Base-by-base conservation (phyloP, 306 rosid genomes). In the Glycyrrhiza uralensis region DNA sequence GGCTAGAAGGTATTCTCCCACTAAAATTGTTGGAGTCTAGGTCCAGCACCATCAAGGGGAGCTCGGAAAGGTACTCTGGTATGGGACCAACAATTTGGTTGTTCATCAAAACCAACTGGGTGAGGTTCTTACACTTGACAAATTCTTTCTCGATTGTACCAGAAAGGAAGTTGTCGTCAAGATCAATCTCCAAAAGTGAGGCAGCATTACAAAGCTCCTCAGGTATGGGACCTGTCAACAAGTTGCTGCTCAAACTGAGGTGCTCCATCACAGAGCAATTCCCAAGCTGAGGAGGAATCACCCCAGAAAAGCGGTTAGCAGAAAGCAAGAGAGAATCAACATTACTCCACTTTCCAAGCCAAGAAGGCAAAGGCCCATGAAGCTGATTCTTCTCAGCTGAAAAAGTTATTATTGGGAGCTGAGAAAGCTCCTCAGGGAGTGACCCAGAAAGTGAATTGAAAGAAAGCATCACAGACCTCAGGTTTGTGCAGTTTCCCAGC, bases 21-120 rank as follows among this genome's bases (percentile, higher is more conserved):
- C 89, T 95, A 14, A 95, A 91, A 59, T 95, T 95, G 66, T 95
- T 95, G 5, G 90, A 82, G 74, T 95, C 99, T 1, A 95, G 85
- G 76, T 89, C 86, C 45, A 95, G 75, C 75, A 84, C 84, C 90
- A 95, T 76, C 75, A 95, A 76, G 0, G 97, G 95, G 81, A 91
- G 92, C 83, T 85, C 86, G 2, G 93, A 85, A 33, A 95, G 83
- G 86, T 91, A 95, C 7, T 62, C 80, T 1, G 99, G 97, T 20
- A 95, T 82, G 15, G 79, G n/a, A 75, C 99, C 99, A 65, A 68
- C 79, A 58, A 95, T 60, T 76, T 72, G 91, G 68, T 95, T 95
- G 39, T 85, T 77, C 66, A 82, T 82, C 87, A 95, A 80, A 44
- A 72, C 85, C 78, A 95, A 78, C 63, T 86, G 89, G 0, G 90